Evolutionary conservation across 1,139 yeast genomes (phyloP).

Genomic region (Saccharomyces hybrid): DNA sequence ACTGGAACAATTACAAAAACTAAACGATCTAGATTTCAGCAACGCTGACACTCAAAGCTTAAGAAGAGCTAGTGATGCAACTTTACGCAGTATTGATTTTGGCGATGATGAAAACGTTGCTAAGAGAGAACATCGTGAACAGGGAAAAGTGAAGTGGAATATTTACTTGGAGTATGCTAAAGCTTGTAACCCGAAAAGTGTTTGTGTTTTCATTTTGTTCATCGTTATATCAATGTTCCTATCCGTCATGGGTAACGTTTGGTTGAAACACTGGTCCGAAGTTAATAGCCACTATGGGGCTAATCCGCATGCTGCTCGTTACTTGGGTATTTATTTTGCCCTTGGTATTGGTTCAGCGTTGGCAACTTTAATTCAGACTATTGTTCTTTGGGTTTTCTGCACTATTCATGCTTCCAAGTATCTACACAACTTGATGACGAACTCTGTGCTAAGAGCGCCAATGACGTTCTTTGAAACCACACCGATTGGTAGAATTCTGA

Average conservation of each 20-base stretch:
- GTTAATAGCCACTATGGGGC: conserved; percentile 60
- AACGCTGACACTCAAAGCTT: conserved; percentile 38
- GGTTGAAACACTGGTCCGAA: conserved; percentile 98
- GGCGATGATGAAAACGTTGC: conserved; percentile 43
- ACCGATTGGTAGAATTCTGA: conserved; percentile 88
- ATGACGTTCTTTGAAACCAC: conserved; percentile 97
- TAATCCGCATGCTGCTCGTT: conserved; percentile 63
- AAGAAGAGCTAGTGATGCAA: conserved; percentile 65
- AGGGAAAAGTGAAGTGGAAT: conserved; percentile 89
- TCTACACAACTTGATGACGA: conserved; percentile 74
- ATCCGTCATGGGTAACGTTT: conserved; percentile 62
- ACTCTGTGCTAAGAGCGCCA: conserved; percentile 79
- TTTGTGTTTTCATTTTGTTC: conserved; percentile 46
- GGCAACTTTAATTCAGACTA: conserved; percentile 57
- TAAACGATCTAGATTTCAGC: conserved; percentile 25
- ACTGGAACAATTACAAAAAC: conserved; percentile 32
- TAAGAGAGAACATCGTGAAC: conserved; percentile 74
- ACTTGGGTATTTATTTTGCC: conserved; percentile 66
- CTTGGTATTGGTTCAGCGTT: conserved; percentile 64
- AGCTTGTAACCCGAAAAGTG: conserved; percentile 77
- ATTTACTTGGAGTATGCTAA: conserved; percentile 77
- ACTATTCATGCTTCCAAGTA: conserved; percentile 74
- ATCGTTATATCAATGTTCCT: conserved; percentile 52
- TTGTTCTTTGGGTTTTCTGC: conserved; percentile 75
- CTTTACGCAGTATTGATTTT: conserved; percentile 39